Evolutionary conservation across 164 flowering plant genomes (phyloP).

Genomic region (Vitis riparia): DNA sequence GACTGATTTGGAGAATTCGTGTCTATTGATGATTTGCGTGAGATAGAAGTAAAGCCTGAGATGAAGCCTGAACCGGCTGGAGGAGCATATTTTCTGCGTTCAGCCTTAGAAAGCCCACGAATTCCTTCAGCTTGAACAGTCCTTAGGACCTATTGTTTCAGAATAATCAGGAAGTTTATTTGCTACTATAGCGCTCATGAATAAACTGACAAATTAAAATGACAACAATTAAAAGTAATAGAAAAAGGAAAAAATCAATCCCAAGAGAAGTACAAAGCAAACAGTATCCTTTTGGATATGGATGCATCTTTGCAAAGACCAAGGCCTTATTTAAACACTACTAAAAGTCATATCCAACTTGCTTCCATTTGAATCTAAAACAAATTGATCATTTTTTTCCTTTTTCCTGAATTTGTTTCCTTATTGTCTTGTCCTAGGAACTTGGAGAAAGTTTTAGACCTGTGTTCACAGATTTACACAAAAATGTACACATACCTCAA

Average conservation of each 20-base stretch:
- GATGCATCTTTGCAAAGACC: no score
- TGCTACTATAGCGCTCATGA: background rate
- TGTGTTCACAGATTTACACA: background rate
- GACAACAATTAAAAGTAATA: background rate
- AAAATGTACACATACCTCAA: slow-evolving; percentile 51
- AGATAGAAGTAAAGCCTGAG: slow-evolving; percentile 70
- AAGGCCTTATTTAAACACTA: background rate
- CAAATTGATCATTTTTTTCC: no score
- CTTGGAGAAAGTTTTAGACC: background rate
- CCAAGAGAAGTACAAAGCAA: no score
- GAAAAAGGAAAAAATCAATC: no score
- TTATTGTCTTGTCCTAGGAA: no score
- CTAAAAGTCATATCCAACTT: background rate
- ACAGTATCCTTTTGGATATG: no score
- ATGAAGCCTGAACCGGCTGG: slow-evolving; percentile 96
- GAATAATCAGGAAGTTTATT: slow-evolving; percentile 4
- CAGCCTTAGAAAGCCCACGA: slow-evolving; percentile 74
- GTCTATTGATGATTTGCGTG: slow-evolving; percentile 62
- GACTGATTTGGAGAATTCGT: slow-evolving; percentile 41
- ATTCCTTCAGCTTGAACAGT: slow-evolving; percentile 96
- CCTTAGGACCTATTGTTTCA: slow-evolving; percentile 59
- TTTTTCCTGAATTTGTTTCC: no score
- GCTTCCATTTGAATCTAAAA: no score
- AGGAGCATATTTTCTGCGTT: slow-evolving; percentile 76
- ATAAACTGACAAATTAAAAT: background rate